Conservation (phyloP, 371 early-diverging fungal species). For the Mucor racemosus region DNA sequence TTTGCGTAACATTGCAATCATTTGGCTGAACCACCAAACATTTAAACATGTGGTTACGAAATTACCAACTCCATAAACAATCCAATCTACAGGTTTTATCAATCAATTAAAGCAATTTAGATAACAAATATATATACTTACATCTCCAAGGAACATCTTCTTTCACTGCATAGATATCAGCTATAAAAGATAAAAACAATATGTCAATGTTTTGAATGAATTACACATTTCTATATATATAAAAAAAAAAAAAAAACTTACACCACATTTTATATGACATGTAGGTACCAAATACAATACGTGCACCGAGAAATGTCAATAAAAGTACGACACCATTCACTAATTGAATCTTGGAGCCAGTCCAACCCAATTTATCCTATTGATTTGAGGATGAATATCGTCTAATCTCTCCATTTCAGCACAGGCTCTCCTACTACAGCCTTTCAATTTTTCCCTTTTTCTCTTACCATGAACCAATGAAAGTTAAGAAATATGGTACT, state of each 20-base stretch:
- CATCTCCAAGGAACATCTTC: slow-evolving; percentile 63
- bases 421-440: no score
- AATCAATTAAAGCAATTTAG: background rate
- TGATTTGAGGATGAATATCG: background rate
- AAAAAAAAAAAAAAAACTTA: slow-evolving; percentile 45
- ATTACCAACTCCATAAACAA: slow-evolving; percentile 68
- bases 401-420: no score
- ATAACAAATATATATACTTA: slow-evolving; percentile 31
- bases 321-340: slow-evolving; percentile 83
- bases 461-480: slow-evolving; percentile 85
- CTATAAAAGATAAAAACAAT: slow-evolving; percentile 16
- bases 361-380: slow-evolving; percentile 80
- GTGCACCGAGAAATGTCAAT: slow-evolving; percentile 72
- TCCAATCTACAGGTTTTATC: slow-evolving; percentile 31
- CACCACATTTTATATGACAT: slow-evolving; percentile 69
- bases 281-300: slow-evolving; percentile 83
- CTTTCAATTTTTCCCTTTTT: background rate
- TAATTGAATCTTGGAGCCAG: slow-evolving; percentile 76
- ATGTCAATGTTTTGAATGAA: background rate
- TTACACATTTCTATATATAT: background rate
- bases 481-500: slow-evolving; percentile 92
- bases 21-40: slow-evolving; percentile 80
- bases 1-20: slow-evolving; percentile 63
- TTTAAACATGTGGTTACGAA: slow-evolving; percentile 69
- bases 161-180: slow-evolving; percentile 50